Conservation (phyloP, 1,139 yeast genomes). For the Protomyces arabidopsidicola region DNA sequence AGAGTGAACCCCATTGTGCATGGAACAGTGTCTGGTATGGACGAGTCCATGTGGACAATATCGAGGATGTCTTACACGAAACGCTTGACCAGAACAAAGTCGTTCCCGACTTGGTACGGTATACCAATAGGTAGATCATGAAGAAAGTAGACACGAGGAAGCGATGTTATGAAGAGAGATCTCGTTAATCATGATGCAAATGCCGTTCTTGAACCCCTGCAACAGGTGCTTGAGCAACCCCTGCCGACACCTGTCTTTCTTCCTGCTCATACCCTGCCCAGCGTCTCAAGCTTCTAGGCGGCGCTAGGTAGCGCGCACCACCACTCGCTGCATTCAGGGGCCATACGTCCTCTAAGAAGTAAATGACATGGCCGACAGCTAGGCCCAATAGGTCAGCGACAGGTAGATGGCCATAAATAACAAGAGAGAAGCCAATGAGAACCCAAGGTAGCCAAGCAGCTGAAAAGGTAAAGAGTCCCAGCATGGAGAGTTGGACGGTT, state of each 20-base stretch:
- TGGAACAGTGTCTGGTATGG: slow-evolving; percentile 24
- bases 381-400: slow-evolving; percentile 43
- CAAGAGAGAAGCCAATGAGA: slow-evolving; percentile 36
- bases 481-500: slow-evolving; percentile 41
- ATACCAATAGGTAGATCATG: background rate
- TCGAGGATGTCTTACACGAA: background rate
- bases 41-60: slow-evolving; percentile 3
- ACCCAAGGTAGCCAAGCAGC: slow-evolving; percentile 48
- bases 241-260: background rate
- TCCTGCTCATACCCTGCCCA: slow-evolving; percentile 1
- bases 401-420: slow-evolving; percentile 35
- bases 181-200: background rate
- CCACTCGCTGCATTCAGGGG: slow-evolving; percentile 37
- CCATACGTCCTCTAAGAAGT: slow-evolving; percentile 45
- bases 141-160: background rate
- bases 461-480: slow-evolving; percentile 43
- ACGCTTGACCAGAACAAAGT: background rate
- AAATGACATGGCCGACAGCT: slow-evolving; percentile 45
- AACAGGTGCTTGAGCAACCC: background rate
- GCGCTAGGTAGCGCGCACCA: slow-evolving; percentile 13
- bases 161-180: background rate
- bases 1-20: background rate
- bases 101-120: background rate
- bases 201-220: background rate
- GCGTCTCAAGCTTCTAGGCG: background rate